These are phyloP conservation scores for Talaromyces stipitatus DNA, from an alignment of 495 filamentous ascomycete species.

Conservation along the genomic window DNA sequence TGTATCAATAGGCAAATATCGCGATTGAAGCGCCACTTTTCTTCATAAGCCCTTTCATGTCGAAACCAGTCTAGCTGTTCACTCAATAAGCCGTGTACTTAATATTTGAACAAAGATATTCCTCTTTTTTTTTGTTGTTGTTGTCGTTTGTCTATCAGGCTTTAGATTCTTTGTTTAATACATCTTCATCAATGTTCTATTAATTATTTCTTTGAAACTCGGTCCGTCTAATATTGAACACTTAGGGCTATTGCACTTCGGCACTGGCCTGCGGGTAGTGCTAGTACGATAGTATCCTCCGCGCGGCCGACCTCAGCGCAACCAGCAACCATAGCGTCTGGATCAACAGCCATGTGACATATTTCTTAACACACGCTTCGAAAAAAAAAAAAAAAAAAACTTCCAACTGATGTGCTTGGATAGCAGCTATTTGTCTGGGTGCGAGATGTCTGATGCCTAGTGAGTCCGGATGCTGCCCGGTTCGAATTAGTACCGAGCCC, in stretches of 20 bases:
- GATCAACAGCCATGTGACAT: background rate
- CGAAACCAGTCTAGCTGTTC: background rate
- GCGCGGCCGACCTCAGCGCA: background rate
- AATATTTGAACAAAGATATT: background rate
- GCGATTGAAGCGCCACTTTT: background rate
- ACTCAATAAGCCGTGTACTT: background rate
- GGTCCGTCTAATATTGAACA: background rate
- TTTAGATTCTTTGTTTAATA: background rate
- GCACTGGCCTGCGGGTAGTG: background rate
- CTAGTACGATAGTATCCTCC: background rate
- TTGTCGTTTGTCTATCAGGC: background rate
- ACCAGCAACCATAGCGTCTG: background rate
- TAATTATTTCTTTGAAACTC: background rate
- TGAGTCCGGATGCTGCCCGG: too few species aligned
- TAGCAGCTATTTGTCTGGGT: too few species aligned
- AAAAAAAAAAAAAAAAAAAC: too few species aligned
- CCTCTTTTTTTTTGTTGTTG: background rate
- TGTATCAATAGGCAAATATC: slow-evolving; percentile 5
- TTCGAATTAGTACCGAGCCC: too few species aligned
- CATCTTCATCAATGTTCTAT: background rate
- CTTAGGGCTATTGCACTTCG: background rate
- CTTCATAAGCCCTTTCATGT: background rate
- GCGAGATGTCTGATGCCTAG: too few species aligned
- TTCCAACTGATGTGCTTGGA: too few species aligned
- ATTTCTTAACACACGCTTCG: background rate